A percentile compares a stretch with the other conserved stretches of the same genome.
These are phyloP conservation scores for Hyphodiscus hymeniophilus DNA, from an alignment of 495 filamentous ascomycete genomes.

Conservation along the genomic window DNA sequence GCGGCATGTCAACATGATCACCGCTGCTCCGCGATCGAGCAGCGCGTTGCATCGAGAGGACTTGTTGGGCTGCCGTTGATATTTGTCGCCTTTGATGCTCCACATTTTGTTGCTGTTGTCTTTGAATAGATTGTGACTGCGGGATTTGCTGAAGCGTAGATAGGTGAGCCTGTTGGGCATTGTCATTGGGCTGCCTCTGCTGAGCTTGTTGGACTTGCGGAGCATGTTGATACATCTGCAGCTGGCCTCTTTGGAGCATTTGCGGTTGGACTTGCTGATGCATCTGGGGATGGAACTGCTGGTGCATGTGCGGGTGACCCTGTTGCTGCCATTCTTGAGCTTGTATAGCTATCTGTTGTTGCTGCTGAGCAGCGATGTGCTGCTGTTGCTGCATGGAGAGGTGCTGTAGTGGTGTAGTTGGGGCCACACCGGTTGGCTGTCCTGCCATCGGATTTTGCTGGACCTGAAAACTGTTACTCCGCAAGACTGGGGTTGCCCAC, in stretches of 20 bases:
- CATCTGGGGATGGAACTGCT: not conserved
- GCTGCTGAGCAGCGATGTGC: conserved; percentile 1
- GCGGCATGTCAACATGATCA: conserved; percentile 1
- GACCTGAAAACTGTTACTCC: conserved; percentile 2
- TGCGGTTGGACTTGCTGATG: not conserved
- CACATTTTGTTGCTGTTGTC: conserved; percentile 12
- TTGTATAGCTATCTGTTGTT: not conserved
- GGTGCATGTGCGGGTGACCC: conserved; percentile 5
- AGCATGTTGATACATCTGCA: conserved; percentile 5
- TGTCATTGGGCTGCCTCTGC: too few species aligned
- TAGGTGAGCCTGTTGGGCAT: conserved; percentile 1
- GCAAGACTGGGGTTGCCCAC: not conserved
- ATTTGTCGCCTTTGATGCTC: conserved; percentile 1
- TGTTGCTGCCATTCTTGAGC: not conserved
- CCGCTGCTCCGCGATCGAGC: conserved; percentile 9
- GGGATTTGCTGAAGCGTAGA: too few species aligned
- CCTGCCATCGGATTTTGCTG: not conserved
- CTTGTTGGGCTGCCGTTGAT: conserved; percentile 11
- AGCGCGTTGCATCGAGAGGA: not conserved
- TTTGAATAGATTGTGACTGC: not conserved
- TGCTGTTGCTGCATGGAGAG: not conserved
- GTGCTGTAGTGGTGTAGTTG: not conserved
- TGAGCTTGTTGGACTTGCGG: too few species aligned
- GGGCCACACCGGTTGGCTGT: not conserved
- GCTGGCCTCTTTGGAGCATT: not conserved